These are phyloP conservation scores for Penicillium soppii DNA, from an alignment of 495 filamentous ascomycete genomes.

Conservation along the genomic window DNA sequence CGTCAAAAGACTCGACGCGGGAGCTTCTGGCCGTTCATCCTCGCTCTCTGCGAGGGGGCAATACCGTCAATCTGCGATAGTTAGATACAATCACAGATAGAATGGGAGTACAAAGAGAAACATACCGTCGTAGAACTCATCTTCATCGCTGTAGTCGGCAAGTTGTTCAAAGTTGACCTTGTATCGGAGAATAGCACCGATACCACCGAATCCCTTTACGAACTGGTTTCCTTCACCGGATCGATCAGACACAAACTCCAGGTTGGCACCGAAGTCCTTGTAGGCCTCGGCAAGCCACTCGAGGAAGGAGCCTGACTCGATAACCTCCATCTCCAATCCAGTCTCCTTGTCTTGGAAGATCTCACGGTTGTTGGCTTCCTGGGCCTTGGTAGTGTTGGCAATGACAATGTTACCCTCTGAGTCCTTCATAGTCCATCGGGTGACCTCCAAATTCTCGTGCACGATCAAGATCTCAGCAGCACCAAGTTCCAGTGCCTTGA, in stretches of 20 bases:
- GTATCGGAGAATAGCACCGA: constrained; percentile 95
- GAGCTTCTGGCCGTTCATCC: constrained; percentile 75
- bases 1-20: constrained; percentile 61
- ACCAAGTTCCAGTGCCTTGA: constrained; percentile 95
- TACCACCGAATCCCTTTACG: constrained; percentile 98
- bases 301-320: constrained; percentile 83
- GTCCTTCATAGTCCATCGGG: constrained; percentile 83
- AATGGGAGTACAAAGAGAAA: constrained; percentile 8
- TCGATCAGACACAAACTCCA: constrained; percentile 96
- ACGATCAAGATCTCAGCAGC: constrained; percentile 94
- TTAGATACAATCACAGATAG: constrained; percentile 11
- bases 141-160: constrained; percentile 90
- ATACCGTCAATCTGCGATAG: constrained; percentile 79
- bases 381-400: constrained; percentile 83
- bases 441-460: constrained; percentile 95
- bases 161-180: constrained; percentile 99
- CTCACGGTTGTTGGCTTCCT: constrained; percentile 76
- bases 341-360: constrained; percentile 93
- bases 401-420: constrained; percentile 67
- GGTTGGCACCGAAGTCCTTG: constrained; percentile 92
- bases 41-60: constrained; percentile 86
- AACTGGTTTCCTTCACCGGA: constrained; percentile 99
- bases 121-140: constrained; percentile 96
- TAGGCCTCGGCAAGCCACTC: constrained; percentile 99
- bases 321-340: constrained; percentile 92